These are phyloP conservation scores for Aspergillus niger DNA, from an alignment of 2,329 filamentous ascomycete species.

Conservation along the genomic window DNA sequence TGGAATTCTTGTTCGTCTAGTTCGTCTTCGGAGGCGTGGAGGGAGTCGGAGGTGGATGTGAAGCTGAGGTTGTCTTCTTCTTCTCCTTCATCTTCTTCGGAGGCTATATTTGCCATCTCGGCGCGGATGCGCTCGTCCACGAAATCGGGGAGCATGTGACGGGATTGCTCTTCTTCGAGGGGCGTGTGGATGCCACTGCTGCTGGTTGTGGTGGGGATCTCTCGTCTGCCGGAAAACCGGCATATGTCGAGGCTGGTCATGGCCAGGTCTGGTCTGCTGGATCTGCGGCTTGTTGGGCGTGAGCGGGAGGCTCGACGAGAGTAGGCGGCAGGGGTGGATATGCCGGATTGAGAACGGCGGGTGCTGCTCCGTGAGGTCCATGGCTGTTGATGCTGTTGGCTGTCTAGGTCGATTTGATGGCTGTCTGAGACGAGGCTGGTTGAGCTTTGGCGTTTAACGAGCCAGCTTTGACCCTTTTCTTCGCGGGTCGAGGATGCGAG, in stretches of 20 bases:
- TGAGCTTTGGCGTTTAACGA: constrained; percentile 57
- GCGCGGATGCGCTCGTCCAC: constrained; percentile 48
- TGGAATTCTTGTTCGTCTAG: constrained; percentile 58
- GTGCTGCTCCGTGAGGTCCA: constrained; percentile 21
- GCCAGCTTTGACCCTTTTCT: constrained; percentile 65
- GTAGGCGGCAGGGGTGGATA: constrained; percentile 37
- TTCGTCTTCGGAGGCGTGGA: constrained; percentile 25
- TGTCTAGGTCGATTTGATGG: constrained; percentile 35
- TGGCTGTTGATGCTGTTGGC: constrained; percentile 15
- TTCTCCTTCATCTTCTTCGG: constrained; percentile 9
- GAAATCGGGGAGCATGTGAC: constrained; percentile 50
- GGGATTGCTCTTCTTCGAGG: constrained; percentile 13
- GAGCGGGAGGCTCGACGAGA: constrained; percentile 40
- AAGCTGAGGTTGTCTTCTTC: constrained; percentile 11
- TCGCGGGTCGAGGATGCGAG: constrained; percentile 60
- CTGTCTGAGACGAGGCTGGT: constrained; percentile 53
- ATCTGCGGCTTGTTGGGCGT: constrained; percentile 33
- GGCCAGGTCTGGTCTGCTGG: constrained; percentile 27
- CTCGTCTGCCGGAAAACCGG: background rate
- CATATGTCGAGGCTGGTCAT: constrained; percentile 23
- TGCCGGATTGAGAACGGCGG: constrained; percentile 36
- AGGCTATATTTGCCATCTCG: constrained; percentile 39
- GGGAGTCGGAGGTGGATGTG: background rate
- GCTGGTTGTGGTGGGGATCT: background rate
- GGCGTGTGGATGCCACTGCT: background rate